Evolutionary conservation across 352 stramenopile species (phyloP), one percentile per base, ranked within the genome.

Genomic region (Pythium periplocum): DNA sequence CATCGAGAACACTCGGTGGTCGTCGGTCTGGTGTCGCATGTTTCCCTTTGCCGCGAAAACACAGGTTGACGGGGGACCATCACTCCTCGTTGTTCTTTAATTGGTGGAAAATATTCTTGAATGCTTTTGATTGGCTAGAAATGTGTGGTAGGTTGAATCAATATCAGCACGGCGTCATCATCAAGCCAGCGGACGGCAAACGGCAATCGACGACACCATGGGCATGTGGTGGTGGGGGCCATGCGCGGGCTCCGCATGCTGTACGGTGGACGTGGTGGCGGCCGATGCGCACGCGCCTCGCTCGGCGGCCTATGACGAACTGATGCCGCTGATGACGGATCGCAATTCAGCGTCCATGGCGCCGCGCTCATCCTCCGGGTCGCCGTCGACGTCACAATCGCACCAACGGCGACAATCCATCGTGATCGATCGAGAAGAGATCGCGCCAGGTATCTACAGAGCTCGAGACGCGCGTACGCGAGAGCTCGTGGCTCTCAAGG

Each of bases 401-500:
- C 33, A 35, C 17, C 17, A 26, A 26, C 17, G 17, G 17, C 17
- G 17, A 26, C 17, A 26, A 26, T 26, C 17, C 17, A 26, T 26
- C 17, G 17, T 26, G 17, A 26, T 26, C 17, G 17, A 26, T 26
- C 17, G 17, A 26, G 17, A 26, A 26, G 46, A 51, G 34, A 51
- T 33, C 3, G 32, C 2, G 43, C 45, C 32, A 43, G 81, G 81
- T 1, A 69, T 91, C 44, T 91, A 91, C 64, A 75, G 65, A 0
- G 81, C 81, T 34, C 65, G 77, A 1, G 53, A 87, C 51, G 60
- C 66, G 45, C 46, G 59, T 35, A 88, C 74, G 40, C 75, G 88
- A 48, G 78, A 92, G 52, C 59, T 78, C n/a, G 77, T 88, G 45
- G 75, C 69, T 8, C 66, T 92, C 48, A 87, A 88, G 66, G 77